phyloP scores from a whole-genome alignment of 371 early-diverging fungal genomes.

The Saksenaea oblongispora region DNA sequence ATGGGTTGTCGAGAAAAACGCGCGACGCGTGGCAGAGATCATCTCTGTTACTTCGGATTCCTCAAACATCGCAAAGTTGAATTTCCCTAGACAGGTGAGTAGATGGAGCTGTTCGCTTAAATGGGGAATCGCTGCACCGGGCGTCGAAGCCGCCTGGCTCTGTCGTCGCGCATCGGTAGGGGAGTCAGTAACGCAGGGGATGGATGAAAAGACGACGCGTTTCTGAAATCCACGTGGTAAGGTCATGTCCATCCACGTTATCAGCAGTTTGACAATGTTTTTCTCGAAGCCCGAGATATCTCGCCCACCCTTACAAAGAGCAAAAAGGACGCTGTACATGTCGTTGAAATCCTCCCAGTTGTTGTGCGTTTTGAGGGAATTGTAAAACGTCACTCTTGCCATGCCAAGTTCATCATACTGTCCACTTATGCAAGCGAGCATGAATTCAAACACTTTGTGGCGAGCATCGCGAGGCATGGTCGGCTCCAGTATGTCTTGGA shows the following conservation, averaged over 20 bases:
- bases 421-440: conserved; percentile 64
- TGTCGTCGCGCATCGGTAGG: background rate
- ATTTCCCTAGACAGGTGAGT: conserved; percentile 64
- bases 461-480: conserved; percentile 58
- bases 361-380: conserved; percentile 50
- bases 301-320: conserved; percentile 69
- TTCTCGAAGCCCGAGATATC: conserved; percentile 76
- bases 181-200: background rate
- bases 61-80: conserved; percentile 70
- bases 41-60: conserved; percentile 59
- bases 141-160: background rate
- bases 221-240: conserved; percentile 17
- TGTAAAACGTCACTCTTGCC: conserved; percentile 65
- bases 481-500: conserved; percentile 55
- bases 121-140: conserved; percentile 27
- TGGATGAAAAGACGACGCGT: background rate
- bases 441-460: conserved; percentile 61
- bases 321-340: conserved; percentile 55
- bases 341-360: conserved; percentile 63
- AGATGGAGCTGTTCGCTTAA: conserved; percentile 59
- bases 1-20: conserved; percentile 48
- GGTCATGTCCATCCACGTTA: conserved; percentile 56
- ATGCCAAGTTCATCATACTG: conserved; percentile 68
- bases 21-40: conserved; percentile 52
- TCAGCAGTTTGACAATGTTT: conserved; percentile 58